Evolutionary conservation across 2,329 filamentous ascomycete species (phyloP), one percentile per base, ranked within the genome.

Genomic region (Scolecobasidium constrictum): DNA sequence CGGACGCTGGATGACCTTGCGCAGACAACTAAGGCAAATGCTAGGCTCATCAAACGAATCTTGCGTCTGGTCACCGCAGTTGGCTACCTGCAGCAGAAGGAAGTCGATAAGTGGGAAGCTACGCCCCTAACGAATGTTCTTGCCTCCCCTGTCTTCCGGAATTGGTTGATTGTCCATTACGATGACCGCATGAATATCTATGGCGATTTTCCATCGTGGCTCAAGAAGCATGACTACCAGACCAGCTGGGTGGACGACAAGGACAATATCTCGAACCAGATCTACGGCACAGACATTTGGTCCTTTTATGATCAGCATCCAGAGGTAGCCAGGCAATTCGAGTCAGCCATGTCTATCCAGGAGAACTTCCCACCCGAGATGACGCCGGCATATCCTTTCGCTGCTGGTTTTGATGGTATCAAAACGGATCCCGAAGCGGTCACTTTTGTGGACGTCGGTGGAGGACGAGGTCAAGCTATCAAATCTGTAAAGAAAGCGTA

Each of bases 401-500:
- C 26, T n/a, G 40, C n/a, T 7, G 28, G 3, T 7, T 11, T 21
- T 15, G 21, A 17, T 23, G 16, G 18, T 16, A 4, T 37, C 2
- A 7, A 37, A 13, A 6, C 16, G 2, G 19, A 37, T 6, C 12
- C 19, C 20, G 11, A 28, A 18, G 40, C 16, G 9, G 19, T 42
- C 9, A n/a, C 34, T 13, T 21, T 44, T 15, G 42, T 44, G 4
- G 42, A 44, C 13, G 35, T 44, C 18, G 42, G 42, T 31, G 42
- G 42, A 4, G 42, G 42, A 26, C 21, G 21, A 34, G 42, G 42
- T 16, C 42, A 44, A 12, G 21, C 22, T 19, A 31, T 44, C 18
- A 28, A 28, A 4, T n/a, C 48, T 28, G 23, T 55, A 13, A 37
- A n/a, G 13, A 22, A 36, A n/a, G 33, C 28, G 3, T 35, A 42